Evolutionary conservation across 371 early-diverging fungal genomes (phyloP).

Genomic region (Lichtheimia corymbifera): DNA sequence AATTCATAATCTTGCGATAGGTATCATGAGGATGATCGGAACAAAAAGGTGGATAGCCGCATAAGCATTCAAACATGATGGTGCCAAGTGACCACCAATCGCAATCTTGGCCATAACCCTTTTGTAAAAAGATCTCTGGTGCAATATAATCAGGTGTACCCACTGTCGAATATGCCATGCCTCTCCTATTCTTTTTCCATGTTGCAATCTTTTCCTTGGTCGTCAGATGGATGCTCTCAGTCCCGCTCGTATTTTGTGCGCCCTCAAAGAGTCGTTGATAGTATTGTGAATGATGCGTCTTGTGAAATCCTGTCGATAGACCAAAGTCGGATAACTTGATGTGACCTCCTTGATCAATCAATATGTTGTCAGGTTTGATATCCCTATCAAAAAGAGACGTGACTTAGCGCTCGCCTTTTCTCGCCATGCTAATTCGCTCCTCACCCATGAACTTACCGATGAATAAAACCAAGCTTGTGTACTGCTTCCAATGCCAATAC

Average conservation of each 20-base stretch:
- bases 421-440: conserved; percentile 37
- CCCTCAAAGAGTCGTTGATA: conserved; percentile 77
- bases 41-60: conserved; percentile 98
- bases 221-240: conserved; percentile 78
- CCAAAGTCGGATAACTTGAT: conserved; percentile 97
- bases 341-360: conserved; percentile 84
- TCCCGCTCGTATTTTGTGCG: conserved; percentile 51
- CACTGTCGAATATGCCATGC: conserved; percentile 89
- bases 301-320: conserved; percentile 97
- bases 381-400: conserved; percentile 58
- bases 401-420: conserved; percentile 10
- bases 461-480: conserved; percentile 96
- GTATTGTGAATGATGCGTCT: conserved; percentile 96
- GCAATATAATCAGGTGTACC: conserved; percentile 99
- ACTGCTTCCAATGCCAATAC: conserved; percentile 94
- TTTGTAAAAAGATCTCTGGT: conserved; percentile 91
- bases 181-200: conserved; percentile 95
- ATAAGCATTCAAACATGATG: conserved; percentile 96
- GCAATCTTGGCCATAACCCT: conserved; percentile 95
- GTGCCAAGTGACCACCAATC: conserved; percentile 99
- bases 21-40: conserved; percentile 95
- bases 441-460: conserved; percentile 65
- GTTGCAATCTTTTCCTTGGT: conserved; percentile 87
- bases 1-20: conserved; percentile 95
- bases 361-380: conserved; percentile 88